Conservation (phyloP, 2,329 filamentous ascomycete species). For the Pestalotiopsis sp. region DNA sequence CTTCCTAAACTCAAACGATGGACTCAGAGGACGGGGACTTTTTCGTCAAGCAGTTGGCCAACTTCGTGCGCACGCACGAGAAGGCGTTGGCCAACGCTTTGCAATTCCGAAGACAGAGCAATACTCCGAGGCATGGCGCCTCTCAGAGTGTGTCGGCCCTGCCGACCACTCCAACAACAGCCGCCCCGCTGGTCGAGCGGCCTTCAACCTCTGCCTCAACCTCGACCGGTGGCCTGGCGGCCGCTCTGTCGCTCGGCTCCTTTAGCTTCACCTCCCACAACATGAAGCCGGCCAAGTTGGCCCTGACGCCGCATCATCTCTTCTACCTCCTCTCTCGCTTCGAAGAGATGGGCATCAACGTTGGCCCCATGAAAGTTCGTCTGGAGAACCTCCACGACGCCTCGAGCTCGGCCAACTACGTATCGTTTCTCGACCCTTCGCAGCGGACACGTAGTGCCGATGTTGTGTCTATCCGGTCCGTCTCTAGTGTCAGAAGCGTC, state of each 20-base stretch:
- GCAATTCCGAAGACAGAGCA: conserved; percentile 74
- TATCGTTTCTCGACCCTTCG: conserved; percentile 88
- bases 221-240: conserved; percentile 70
- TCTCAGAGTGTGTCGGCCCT: conserved; percentile 67
- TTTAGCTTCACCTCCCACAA: conserved; percentile 83
- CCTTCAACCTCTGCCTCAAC: conserved; percentile 70
- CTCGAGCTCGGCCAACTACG: conserved; percentile 85
- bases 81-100: conserved; percentile 95
- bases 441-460: conserved; percentile 81
- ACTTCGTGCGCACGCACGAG: conserved; percentile 96
- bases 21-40: conserved; percentile 88
- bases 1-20: conserved; percentile 62
- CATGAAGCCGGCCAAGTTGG: conserved; percentile 88
- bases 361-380: conserved; percentile 95
- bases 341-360: conserved; percentile 86
- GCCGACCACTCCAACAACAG: conserved; percentile 54
- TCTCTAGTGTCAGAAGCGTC: conserved; percentile 94
- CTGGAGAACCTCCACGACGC: conserved; percentile 93
- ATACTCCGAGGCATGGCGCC: conserved; percentile 68
- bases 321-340: conserved; percentile 96
- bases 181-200: conserved; percentile 56
- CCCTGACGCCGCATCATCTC: conserved; percentile 91
- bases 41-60: conserved; percentile 94
- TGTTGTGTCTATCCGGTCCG: conserved; percentile 89
- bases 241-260: conserved; percentile 84